Evolutionary conservation across 2,329 filamentous ascomycete species (phyloP), one percentile per base, ranked within the genome.

Genomic region (Calonectria honghensis): DNA sequence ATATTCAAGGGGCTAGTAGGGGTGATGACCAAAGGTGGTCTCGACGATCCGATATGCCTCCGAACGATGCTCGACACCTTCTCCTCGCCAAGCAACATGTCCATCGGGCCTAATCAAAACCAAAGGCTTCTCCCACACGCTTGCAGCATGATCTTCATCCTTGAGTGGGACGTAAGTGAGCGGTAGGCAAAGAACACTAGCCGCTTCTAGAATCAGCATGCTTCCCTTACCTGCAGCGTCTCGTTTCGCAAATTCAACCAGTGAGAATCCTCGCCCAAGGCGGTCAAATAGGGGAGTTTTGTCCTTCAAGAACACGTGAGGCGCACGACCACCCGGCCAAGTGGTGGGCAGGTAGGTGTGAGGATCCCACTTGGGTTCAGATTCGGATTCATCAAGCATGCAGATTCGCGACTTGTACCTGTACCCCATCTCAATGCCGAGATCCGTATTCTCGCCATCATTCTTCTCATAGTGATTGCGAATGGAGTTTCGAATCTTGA

Each of bases 401-500:
- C 48, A 65, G 9, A 75, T 35, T 4, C 35, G n/a, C 3, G 74
- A 75, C 13, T 66, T 69, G 57, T 82, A 80, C 13, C 77, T 69
- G 63, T 83, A 81, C 4, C 76, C 81, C 77, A 83, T 74, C 64
- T 83, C 82, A 27, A 83, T 78, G 2, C 81, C 81, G 18, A 76
- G 74, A 29, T 81, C 78, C 39, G 76, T 78, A 63, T 82, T 81
- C 68, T 83, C 82, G 4, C 72, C 76, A 41, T 82, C 77, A 29
- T 82, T 74, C 16, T 65, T 48, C 4, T 45, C 20, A 16, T 73
- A 73, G 50, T 73, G 66, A 4, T 59, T 29, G 3, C 39, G 29
- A 24, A 73, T 52, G 29, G 27, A 20, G 4, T 39, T 16, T 14
- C 65, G 32, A 11, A 69, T 27, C 2, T 18, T 11, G 6, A 9